These are phyloP conservation scores for Paradendryphiella salina DNA, from an alignment of 2,329 filamentous ascomycete genomes.

Conservation along the genomic window DNA sequence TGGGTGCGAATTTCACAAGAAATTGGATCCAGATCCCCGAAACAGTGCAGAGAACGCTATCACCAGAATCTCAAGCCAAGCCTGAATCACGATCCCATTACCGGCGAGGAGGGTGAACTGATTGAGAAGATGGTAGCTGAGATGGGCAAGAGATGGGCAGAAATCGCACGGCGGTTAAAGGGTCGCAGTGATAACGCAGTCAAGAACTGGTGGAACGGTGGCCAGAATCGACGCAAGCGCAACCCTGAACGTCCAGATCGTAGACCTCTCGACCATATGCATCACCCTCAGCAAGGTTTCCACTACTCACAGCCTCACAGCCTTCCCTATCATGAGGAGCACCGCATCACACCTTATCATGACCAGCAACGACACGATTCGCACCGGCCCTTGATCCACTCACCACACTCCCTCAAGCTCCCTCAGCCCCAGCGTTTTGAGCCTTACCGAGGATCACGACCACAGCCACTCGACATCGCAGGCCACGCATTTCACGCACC, in stretches of 20 bases:
- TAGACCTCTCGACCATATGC: constrained; percentile 32
- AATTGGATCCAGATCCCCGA: constrained; percentile 78
- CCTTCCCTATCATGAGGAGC: constrained; percentile 33
- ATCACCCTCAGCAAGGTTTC: constrained; percentile 40
- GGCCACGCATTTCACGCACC: constrained; percentile 27
- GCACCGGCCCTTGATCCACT: constrained; percentile 31
- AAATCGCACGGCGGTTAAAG: constrained; percentile 79
- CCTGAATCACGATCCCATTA: constrained; percentile 75
- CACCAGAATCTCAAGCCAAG: constrained; percentile 91
- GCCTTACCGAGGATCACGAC: constrained; percentile 38
- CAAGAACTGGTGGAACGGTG: constrained; percentile 98
- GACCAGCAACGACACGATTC: constrained; percentile 34
- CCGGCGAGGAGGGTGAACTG: constrained; percentile 70
- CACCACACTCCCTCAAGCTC: constrained; percentile 37
- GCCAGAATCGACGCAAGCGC: constrained; percentile 74
- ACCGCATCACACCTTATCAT: constrained; percentile 33
- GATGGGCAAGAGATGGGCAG: constrained; percentile 88
- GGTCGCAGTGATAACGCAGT: constrained; percentile 93
- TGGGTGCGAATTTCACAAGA: constrained; percentile 85
- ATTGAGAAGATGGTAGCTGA: constrained; percentile 78
- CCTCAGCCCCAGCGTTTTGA: constrained; percentile 42
- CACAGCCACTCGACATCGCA: constrained; percentile 39
- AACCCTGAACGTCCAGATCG: constrained; percentile 42
- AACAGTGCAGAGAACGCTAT: constrained; percentile 93
- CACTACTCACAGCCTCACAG: constrained; percentile 34